A percentile compares a stretch with the other conserved stretches of the same genome.
phyloP scores from a whole-genome alignment of 208 protist species.

The Perkinsela sp. region DNA sequence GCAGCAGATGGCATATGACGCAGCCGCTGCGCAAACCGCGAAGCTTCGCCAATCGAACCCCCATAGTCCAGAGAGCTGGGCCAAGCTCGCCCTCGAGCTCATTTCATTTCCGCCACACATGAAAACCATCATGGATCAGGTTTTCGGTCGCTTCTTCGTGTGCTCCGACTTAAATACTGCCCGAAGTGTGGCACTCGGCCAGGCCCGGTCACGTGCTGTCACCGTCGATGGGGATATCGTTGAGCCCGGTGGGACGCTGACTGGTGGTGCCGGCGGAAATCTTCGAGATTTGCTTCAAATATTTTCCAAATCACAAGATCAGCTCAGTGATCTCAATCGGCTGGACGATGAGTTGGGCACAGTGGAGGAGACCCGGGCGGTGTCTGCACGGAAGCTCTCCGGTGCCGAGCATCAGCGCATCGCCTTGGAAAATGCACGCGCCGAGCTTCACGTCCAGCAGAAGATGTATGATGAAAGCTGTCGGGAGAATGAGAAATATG shows the following conservation, averaged over 20 bases:
- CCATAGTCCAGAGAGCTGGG: slow-evolving; percentile 9
- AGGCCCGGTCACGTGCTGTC: slow-evolving; percentile 45
- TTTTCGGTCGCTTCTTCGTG: slow-evolving; percentile 87
- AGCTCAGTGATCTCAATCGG: too few species aligned
- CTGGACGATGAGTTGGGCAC: too few species aligned
- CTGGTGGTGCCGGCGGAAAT: slow-evolving; percentile 58
- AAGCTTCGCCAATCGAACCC: background rate
- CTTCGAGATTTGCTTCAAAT: slow-evolving; percentile 27
- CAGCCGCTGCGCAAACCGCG: slow-evolving; percentile 7
- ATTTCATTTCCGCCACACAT: slow-evolving; percentile 34
- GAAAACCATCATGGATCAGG: slow-evolving; percentile 49
- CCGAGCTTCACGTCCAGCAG: too few species aligned
- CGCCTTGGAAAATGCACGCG: too few species aligned
- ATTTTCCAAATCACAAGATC: too few species aligned
- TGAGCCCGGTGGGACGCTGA: slow-evolving; percentile 87
- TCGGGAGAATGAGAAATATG: slow-evolving; percentile 2
- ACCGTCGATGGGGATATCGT: slow-evolving; percentile 91
- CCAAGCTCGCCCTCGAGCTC: slow-evolving; percentile 36
- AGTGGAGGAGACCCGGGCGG: too few species aligned
- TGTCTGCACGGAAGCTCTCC: too few species aligned
- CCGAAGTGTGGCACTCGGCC: slow-evolving; percentile 49
- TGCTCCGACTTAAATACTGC: slow-evolving; percentile 47
- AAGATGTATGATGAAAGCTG: too few species aligned
- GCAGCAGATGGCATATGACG: background rate
- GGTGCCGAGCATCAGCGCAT: too few species aligned